Base-by-base conservation (phyloP, 805 yeast species). In the Starmerella kuoi region DNA sequence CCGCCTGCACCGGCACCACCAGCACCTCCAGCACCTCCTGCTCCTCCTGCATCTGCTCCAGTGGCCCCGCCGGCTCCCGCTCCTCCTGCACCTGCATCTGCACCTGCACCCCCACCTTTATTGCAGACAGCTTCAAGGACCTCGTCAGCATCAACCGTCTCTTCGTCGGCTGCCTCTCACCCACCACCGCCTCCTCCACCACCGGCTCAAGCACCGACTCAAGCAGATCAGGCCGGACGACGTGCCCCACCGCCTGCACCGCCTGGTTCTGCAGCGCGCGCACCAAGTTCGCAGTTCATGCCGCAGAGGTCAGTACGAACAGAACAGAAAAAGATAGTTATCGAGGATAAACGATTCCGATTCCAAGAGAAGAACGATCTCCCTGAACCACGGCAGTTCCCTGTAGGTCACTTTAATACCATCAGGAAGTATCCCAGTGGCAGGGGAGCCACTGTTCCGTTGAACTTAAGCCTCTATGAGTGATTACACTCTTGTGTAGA, bases 381-480 rank as follows among this genome's bases (percentile, higher is more conserved):
- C 35, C 97, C 98, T 0, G 76, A 75, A 52, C 97, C 98, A n/a
- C 69, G 97, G 51, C 44, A 46, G 36, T 38, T 52, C 24, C 47
- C 50, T 11, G 39, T 44, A 3, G 44, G 41, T 24, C 70, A 72
- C 38, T 85, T 81, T 55, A 81, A 77, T 3, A 70, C 70, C 36
- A 72, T 72, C 45, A 86, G 88, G 59, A 65, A 86, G 50, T 91
- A 91, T 63, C 95, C 97, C 15, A 83, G 95, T 62, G 97, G 97
- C 12, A 72, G 95, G 53, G 97, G 97, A 3, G 74, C 86, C 23
- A 82, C 94, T 26, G 91, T 87, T 28, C 96, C 96, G 1, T 63
- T 87, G 48, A 76, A 83, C 51, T 64, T 87, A 42, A 59, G 69
- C 15, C 40, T 62, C 22, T 64, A 54, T 48, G 44, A 54, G 35